These are phyloP conservation scores for Oenanthe sinensis DNA, from an alignment of 129 eudicot genomes.

Conservation along the genomic window DNA sequence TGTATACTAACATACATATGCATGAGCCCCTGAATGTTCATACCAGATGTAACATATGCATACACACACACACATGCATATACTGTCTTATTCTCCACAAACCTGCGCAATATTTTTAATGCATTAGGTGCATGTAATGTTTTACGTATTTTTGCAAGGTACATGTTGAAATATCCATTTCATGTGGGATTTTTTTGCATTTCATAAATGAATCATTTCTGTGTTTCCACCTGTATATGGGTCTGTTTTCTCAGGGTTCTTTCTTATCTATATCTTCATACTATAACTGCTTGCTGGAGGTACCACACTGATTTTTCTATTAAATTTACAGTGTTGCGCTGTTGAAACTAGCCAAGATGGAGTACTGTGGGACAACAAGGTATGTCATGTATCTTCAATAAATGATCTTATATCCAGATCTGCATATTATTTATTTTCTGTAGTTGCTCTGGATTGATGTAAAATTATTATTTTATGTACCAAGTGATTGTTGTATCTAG, in stretches of 20 bases:
- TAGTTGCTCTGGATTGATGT: not conserved
- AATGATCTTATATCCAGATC: not conserved
- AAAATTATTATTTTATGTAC: not conserved
- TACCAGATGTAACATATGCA: not conserved
- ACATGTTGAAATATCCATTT: not conserved
- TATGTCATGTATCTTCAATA: constrained; percentile 13
- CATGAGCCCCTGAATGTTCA: not conserved
- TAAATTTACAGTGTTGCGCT: constrained; percentile 62
- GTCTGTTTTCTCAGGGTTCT: not conserved
- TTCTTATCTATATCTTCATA: not conserved
- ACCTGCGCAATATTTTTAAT: not conserved
- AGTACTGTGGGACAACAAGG: constrained; percentile 96
- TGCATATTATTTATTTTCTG: not conserved
- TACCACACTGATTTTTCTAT: constrained; percentile 3
- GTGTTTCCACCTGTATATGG: not conserved
- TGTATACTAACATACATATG: not conserved
- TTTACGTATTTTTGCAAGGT: not conserved
- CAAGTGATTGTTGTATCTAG: not conserved
- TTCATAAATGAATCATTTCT: not conserved
- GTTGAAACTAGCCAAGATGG: constrained; percentile 87
- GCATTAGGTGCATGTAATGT: not conserved
- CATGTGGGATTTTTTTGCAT: not conserved
- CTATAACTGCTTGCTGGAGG: not conserved
- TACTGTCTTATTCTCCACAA: not conserved
- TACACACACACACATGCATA: not conserved